Evolutionary conservation across 805 yeast species (phyloP), one percentile per base, ranked within the genome.

Genomic region (Myxozyma melibiosi): DNA sequence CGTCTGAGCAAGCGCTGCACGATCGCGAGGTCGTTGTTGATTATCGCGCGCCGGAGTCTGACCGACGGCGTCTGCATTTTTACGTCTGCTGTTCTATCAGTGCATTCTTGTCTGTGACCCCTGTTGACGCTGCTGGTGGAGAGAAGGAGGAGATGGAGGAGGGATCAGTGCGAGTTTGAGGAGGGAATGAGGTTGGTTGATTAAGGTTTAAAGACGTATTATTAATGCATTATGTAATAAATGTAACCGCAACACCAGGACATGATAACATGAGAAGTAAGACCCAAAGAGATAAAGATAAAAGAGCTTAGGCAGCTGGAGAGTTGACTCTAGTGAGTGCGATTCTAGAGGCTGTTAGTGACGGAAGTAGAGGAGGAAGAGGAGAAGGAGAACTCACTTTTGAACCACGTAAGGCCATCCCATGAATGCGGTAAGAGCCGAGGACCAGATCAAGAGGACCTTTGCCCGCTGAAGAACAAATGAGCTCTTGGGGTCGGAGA

Each of bases 1-100:
- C 90, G 76, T 51, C 79, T 76, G n/a, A 89, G 70, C 5, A 89
- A 73, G 25, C 92, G 78, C 62, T 80, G 77, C 16, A 84, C 90
- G 13, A 85, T 83, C 34, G 81, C 75, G 20, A 81, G 73, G 58
- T 85, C 84, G 50, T 89, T 90, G 34, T 77, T 76, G 4, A 77
- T 73, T 22, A 90, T 78, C 1, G 94, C 90, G 49, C 76, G 76
- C 48, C 96, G 80, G n/a, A 89, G 78, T 53, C 96, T 74, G 14
- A 73, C 68, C 33, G 84, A 74, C 1, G 90, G 87, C 55, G 85
- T 90, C 22, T 76, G 73, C 86, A 84, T 84, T 16, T 39, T n/a
- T 16, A 11, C 28, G 20, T 18, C 24, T 9, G 31, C n/a, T n/a
- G n/a, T n/a, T 20, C 22, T 7, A 22, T 45, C 9, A 33, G 14